Evolutionary conservation across 805 yeast genomes (phyloP), one percentile per base, ranked within the genome.

Genomic region (Maudiozyma bulderi): DNA sequence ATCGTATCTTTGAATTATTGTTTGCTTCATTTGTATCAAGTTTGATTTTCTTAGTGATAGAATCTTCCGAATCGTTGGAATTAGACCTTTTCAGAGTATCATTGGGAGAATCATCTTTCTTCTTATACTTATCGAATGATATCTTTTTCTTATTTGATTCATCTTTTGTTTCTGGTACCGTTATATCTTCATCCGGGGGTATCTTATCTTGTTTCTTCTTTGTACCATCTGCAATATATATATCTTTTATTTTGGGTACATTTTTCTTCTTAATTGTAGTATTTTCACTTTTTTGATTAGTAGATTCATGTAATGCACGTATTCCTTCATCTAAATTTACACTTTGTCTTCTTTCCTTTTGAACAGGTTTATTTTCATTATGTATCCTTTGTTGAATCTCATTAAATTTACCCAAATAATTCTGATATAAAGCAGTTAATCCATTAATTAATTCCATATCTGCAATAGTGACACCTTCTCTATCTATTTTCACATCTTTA

Each of bases 101-200:
- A 26, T 13, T 28, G 2, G 42, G 13, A 7, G 45, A n/a, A 28
- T 56, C 62, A 26, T 62, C 65, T 49, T 61, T 65, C 33, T 65
- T 65, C 41, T 63, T 43, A 47, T 65, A 65, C 45, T 57, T 63
- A 0, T 66, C 59, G 46, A 65, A 65, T 26, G 69, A 61, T n/a
- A 65, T 62, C 48, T 64, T 64, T 47, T 65, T 65, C 50, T 62
- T 62, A 10, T 57, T 54, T 11, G 13, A 8, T 28, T 39, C 29
- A 8, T 39, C 30, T 26, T 39, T 34, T 4, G 37, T 34, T 34
- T n/a, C 37, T 34, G 37, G n/a, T 11, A n/a, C 13, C n/a, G 53
- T 57, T 10, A 51, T 58, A n/a, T 58, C 61, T 13, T 32, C 30
- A n/a, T 34, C 46, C 15, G n/a, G 14, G 4, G n/a, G 9, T 10